Evolutionary conservation across 2,329 filamentous ascomycete species (phyloP).

Genomic region (Sphaerostilbella broomeana): DNA sequence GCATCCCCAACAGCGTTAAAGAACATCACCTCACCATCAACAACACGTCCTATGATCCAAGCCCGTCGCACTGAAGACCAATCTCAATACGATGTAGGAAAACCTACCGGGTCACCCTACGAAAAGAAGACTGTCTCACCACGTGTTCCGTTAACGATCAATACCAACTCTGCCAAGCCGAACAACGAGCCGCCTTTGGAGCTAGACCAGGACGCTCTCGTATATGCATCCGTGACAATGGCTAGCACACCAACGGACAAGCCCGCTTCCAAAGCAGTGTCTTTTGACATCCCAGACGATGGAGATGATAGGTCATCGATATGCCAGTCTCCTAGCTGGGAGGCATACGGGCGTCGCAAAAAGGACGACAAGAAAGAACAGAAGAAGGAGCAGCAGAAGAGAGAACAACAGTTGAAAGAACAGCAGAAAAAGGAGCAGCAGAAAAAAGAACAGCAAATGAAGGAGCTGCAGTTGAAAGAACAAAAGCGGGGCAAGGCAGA

Average conservation of each 20-base stretch:
- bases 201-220: slow-evolving; percentile 8
- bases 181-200: slow-evolving; percentile 8
- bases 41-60: slow-evolving; percentile 14
- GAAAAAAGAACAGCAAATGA: slow-evolving; percentile 13
- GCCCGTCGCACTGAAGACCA: slow-evolving; percentile 10
- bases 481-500: slow-evolving; percentile 10
- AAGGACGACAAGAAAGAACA: slow-evolving; percentile 49
- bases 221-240: slow-evolving; percentile 4
- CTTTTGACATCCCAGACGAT: slow-evolving; percentile 26
- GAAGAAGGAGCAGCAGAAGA: slow-evolving; percentile 35
- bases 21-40: slow-evolving; percentile 1
- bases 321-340: slow-evolving; percentile 58
- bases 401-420: slow-evolving; percentile 21
- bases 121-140: slow-evolving; percentile 9
- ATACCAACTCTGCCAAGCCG: slow-evolving; percentile 11
- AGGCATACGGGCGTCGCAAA: slow-evolving; percentile 47
- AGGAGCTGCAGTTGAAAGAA: not conserved
- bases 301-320: slow-evolving; percentile 33
- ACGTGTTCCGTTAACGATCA: slow-evolving; percentile 15
- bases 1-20: not conserved
- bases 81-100: slow-evolving; percentile 5
- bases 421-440: slow-evolving; percentile 10
- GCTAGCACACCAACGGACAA: slow-evolving; percentile 17
- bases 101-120: slow-evolving; percentile 3
- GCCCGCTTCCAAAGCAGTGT: slow-evolving; percentile 22